Evolutionary conservation across 306 rosid genomes (phyloP).

Genomic region (Mucuna pruriens): DNA sequence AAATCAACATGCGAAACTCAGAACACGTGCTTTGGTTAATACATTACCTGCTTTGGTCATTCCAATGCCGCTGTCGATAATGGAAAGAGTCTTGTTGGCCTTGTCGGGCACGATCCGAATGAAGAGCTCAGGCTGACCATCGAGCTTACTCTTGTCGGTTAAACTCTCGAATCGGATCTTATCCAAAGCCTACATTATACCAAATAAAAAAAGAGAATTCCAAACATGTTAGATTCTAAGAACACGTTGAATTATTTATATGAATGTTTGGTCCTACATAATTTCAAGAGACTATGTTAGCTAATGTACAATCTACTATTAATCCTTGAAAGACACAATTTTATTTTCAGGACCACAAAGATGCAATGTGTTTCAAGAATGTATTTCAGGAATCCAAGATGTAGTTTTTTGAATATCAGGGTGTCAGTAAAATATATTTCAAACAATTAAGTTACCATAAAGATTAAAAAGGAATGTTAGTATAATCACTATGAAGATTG

Average conservation of each 20-base stretch:
- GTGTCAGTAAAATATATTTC: too few species aligned
- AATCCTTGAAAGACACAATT: not conserved
- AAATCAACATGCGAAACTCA: not conserved
- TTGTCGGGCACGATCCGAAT: slow-evolving; percentile 73
- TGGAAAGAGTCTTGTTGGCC: slow-evolving; percentile 63
- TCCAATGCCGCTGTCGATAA: slow-evolving; percentile 72
- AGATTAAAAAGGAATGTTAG: not conserved
- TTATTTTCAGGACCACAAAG: too few species aligned
- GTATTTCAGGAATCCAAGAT: too few species aligned
- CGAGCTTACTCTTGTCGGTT: slow-evolving; percentile 70
- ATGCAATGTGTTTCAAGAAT: too few species aligned
- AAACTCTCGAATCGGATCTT: slow-evolving; percentile 67
- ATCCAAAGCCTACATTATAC: slow-evolving; percentile 57
- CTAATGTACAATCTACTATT: not conserved
- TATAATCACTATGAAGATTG: too few species aligned
- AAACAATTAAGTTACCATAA: not conserved
- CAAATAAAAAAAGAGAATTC: not conserved
- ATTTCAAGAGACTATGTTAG: not conserved
- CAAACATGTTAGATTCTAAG: not conserved
- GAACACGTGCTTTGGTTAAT: not conserved
- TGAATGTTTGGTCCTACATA: not conserved
- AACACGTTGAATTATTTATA: not conserved
- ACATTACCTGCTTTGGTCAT: slow-evolving; percentile 78
- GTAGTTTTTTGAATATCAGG: too few species aligned
- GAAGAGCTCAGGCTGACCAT: slow-evolving; percentile 69